Evolutionary conservation across 495 filamentous ascomycete genomes (phyloP).

Genomic region (Hypoxylon lenormandii): DNA sequence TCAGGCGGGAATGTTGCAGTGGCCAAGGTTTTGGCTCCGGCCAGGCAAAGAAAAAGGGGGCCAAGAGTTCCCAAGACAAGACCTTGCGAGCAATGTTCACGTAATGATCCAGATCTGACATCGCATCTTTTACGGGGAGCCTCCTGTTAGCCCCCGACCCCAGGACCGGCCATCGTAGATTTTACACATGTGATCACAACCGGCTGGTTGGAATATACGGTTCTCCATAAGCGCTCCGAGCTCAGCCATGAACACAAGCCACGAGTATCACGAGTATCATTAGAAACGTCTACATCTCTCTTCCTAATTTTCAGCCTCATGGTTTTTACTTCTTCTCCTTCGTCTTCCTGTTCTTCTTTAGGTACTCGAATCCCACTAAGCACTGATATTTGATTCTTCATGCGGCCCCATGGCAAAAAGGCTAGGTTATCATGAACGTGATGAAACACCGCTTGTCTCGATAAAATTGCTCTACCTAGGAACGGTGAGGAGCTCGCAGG

Average conservation of each 20-base stretch:
- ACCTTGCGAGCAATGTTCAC: slow-evolving; percentile 19
- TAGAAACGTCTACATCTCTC: not conserved
- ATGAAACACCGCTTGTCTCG: slow-evolving; percentile 46
- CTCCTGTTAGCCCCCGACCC: slow-evolving; percentile 34
- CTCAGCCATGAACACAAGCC: slow-evolving; percentile 10
- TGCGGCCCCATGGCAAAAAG: slow-evolving; percentile 25
- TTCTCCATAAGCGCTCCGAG: not conserved
- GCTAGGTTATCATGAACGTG: slow-evolving; percentile 25
- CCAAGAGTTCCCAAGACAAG: slow-evolving; percentile 32
- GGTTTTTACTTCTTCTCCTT: slow-evolving; percentile 4
- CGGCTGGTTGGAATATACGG: not conserved
- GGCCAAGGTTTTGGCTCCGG: slow-evolving; percentile 31
- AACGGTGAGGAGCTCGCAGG: slow-evolving; percentile 13
- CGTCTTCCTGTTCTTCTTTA: not conserved
- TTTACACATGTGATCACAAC: slow-evolving; percentile 1
- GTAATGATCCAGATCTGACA: slow-evolving; percentile 40
- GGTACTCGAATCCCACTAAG: not conserved
- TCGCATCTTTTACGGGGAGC: slow-evolving; percentile 37
- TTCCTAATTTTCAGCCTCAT: slow-evolving; percentile 30
- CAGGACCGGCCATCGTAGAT: slow-evolving; percentile 18
- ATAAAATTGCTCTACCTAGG: slow-evolving; percentile 38
- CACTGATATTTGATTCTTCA: slow-evolving; percentile 10
- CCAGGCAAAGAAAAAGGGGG: slow-evolving; percentile 14
- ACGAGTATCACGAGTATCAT: slow-evolving; percentile 10
- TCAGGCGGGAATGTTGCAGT: slow-evolving; percentile 22